phyloP scores from a whole-genome alignment of 2,329 filamentous ascomycete genomes.

The Sodiomyces alkalinus region DNA sequence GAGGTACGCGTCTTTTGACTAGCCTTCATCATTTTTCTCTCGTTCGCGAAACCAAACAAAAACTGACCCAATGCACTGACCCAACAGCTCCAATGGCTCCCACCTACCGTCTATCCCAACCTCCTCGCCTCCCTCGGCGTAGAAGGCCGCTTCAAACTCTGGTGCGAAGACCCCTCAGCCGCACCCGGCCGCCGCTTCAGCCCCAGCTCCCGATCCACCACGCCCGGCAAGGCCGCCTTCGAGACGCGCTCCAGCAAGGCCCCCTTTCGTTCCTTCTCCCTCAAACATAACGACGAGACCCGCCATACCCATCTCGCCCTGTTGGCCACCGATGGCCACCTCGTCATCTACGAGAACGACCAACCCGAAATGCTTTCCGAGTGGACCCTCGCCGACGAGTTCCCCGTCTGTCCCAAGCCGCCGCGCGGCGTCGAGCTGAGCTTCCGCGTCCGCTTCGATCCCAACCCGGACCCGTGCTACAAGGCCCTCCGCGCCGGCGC shows the following conservation, averaged over 20 bases:
- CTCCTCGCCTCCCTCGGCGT: conserved; percentile 78
- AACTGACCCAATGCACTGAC: conserved; percentile 6
- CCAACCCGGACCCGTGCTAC: conserved; percentile 70
- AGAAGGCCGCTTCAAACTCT: conserved; percentile 81
- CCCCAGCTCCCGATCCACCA: conserved; percentile 30
- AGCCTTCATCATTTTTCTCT: conserved; percentile 1
- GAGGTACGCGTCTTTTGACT: conserved; percentile 42
- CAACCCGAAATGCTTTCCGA: conserved; percentile 68
- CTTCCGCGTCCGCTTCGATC: conserved; percentile 78
- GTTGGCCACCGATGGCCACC: conserved; percentile 65
- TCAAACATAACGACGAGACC: conserved; percentile 67
- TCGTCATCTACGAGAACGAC: conserved; percentile 73
- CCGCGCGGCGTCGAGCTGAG: conserved; percentile 71
- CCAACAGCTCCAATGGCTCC: conserved; percentile 79
- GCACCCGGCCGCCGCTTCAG: conserved; percentile 72
- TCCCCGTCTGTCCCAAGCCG: conserved; percentile 56
- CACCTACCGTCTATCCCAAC: conserved; percentile 72
- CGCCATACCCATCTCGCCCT: conserved; percentile 74
- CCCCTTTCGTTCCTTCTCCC: conserved; percentile 68
- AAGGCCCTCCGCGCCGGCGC: conserved; percentile 67
- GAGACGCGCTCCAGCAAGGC: conserved; percentile 43
- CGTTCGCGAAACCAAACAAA: neutral
- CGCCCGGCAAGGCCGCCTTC: conserved; percentile 30
- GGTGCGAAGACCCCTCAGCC: conserved; percentile 79
- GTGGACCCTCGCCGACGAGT: conserved; percentile 61